phyloP scores from a whole-genome alignment of 108 stramenopile genomes.

The Cyclotella atomus region DNA sequence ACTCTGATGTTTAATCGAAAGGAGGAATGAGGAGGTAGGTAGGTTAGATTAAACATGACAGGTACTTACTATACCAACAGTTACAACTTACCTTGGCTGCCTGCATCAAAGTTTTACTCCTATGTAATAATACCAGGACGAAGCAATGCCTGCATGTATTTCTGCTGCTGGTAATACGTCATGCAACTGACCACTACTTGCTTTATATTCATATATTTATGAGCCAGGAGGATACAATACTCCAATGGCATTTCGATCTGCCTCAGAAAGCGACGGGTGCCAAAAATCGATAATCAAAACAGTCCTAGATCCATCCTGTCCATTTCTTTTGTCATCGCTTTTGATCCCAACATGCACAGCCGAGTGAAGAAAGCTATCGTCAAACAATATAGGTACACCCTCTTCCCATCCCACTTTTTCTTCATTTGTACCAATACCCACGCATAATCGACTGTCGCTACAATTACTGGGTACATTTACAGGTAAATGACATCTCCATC shows the following conservation, averaged over 20 bases:
- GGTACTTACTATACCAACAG: too few species aligned
- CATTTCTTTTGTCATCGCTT: neutral
- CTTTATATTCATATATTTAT: too few species aligned
- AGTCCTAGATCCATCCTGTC: constrained; percentile 46
- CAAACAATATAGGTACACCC: constrained; percentile 61
- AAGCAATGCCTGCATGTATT: too few species aligned
- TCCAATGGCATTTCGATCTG: constrained; percentile 56
- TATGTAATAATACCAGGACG: too few species aligned
- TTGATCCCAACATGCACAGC: constrained; percentile 35
- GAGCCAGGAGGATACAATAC: constrained; percentile 62
- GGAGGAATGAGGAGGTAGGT: too few species aligned
- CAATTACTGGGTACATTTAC: constrained; percentile 48
- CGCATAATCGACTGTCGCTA: constrained; percentile 32
- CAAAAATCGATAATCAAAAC: constrained; percentile 72
- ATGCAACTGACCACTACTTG: too few species aligned
- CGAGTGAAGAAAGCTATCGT: constrained; percentile 71
- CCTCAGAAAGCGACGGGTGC: constrained; percentile 56
- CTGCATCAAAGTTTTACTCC: too few species aligned
- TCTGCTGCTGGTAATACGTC: too few species aligned
- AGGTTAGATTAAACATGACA: too few species aligned
- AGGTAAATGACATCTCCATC: constrained; percentile 68
- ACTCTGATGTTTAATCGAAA: too few species aligned
- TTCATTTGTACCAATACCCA: constrained; percentile 38
- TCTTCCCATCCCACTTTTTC: constrained; percentile 39
- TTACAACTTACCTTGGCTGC: too few species aligned